Evolutionary conservation across 1,139 yeast genomes (phyloP), one percentile per base, ranked within the genome.

Genomic region (Eremothecium sinecaudum): DNA sequence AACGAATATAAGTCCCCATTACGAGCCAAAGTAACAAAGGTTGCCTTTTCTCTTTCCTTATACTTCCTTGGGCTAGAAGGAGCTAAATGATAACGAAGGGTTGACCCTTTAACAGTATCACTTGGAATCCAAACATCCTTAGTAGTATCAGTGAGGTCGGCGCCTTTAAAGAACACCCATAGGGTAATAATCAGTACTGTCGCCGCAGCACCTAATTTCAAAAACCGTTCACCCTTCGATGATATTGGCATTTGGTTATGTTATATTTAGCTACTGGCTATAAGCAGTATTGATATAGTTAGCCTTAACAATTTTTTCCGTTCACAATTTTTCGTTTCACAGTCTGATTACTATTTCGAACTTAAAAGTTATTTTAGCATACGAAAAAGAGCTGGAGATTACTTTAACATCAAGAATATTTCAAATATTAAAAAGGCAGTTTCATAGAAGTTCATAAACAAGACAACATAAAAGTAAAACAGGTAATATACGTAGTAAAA

Each of bases 1-100:
- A 82, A 59, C 5, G 66, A 70, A 53, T 66, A 65, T 21, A 82
- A 53, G 45, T 84, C 94, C 10, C 63, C 53, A 55, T 83, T 81
- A 43, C 92, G 66, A 24, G 82, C 87, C 37, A 84, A 59, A 7
- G 86, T 71, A 37, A 82, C 75, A 47, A 83, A 73, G 1, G 87
- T 75, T 3, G 90, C 92, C 45, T 72, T 74, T 34, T 64, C 74
- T 10, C 21, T 19, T 19, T 7, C 7, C 9, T 7, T 8, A 19
- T 7, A 10, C 21, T 8, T 10, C 21, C 10, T 19, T 19, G 21
- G 21, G 10, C 9, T 10, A 19, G 21, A 10, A 8, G 7, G 21
- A 8, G 21, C 21, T 19, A 19, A 10, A 8, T 19, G 9, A 19
- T 19, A 19, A 19, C 7, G 9, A 8, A 19, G 21, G 9, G 7